These are phyloP conservation scores for Cladochytrium replicatum DNA, from an alignment of 192 early-diverging fungal species.

Conservation along the genomic window DNA sequence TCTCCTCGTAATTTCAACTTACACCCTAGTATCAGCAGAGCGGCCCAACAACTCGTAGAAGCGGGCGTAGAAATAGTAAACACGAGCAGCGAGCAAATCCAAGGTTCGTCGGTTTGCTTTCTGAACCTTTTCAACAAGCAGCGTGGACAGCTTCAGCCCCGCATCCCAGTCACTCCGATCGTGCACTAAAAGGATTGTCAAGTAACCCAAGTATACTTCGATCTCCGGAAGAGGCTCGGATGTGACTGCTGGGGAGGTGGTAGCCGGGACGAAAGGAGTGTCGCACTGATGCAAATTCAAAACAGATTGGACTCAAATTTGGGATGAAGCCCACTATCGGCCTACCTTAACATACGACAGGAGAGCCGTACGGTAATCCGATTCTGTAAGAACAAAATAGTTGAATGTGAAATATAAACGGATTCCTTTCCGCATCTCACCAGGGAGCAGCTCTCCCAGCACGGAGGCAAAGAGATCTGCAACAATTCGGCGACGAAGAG, in stretches of 20 bases:
- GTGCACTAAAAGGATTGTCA: constrained; percentile 72
- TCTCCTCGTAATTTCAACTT: constrained; percentile 15
- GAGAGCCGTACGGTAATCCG: constrained; percentile 10
- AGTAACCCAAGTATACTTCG: constrained; percentile 72
- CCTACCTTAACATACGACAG: constrained; percentile 1
- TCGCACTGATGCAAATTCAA: not conserved
- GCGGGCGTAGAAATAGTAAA: constrained; percentile 90
- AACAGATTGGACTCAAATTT: not conserved
- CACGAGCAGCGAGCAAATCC: constrained; percentile 78
- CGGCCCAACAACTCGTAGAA: constrained; percentile 71
- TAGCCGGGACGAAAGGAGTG: not conserved
- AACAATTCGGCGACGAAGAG: constrained; percentile 70
- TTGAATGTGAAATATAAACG: not conserved
- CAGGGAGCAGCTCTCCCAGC: constrained; percentile 38
- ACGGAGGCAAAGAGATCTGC: constrained; percentile 27
- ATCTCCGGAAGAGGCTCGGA: constrained; percentile 60
- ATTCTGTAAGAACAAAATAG: constrained; percentile 4
- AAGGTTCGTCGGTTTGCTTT: constrained; percentile 76
- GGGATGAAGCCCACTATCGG: not conserved
- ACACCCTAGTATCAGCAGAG: constrained; percentile 68
- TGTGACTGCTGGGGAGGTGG: constrained; percentile 6
- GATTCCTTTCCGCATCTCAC: constrained; percentile 20
- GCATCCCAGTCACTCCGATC: constrained; percentile 39
- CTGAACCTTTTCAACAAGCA: constrained; percentile 52
- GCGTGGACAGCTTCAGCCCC: constrained; percentile 59